phyloP scores from a whole-genome alignment of 176 grass and related monocot species.

The Oryza brachyantha region DNA sequence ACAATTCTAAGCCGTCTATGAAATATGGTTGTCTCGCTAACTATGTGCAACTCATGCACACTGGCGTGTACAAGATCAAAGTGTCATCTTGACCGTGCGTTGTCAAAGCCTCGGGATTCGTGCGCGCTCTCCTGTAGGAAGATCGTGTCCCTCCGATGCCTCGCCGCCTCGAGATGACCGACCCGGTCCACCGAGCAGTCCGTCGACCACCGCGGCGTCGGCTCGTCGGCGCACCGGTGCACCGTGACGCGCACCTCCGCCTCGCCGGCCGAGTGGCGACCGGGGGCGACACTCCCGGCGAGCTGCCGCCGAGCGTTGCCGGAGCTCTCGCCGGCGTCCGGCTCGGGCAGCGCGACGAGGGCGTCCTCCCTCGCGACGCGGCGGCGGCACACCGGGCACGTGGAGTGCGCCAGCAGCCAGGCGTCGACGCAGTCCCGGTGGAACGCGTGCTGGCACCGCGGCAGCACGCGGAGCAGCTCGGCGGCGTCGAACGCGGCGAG shows the following conservation, averaged over 20 bases:
- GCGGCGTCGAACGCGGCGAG: constrained; percentile 31
- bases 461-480: constrained; percentile 50
- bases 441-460: constrained; percentile 44
- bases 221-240: constrained; percentile 6
- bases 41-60: background rate
- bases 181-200: constrained; percentile 1
- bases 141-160: background rate
- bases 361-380: constrained; percentile 24
- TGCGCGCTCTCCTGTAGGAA: background rate
- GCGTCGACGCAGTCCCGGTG: constrained; percentile 50
- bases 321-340: background rate
- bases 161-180: constrained; percentile 17
- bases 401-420: constrained; percentile 38
- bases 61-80: background rate
- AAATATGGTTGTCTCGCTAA: background rate
- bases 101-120: background rate
- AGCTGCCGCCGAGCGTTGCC: background rate
- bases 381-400: constrained; percentile 47
- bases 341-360: background rate
- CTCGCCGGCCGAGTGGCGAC: constrained; percentile 8
- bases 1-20: background rate
- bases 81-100: background rate
- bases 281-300: background rate
- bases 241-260: constrained; percentile 25
- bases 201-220: constrained; percentile 4